These are phyloP conservation scores for Paraconiothyrium brasiliense DNA, from an alignment of 2,329 filamentous ascomycete species.

Conservation along the genomic window DNA sequence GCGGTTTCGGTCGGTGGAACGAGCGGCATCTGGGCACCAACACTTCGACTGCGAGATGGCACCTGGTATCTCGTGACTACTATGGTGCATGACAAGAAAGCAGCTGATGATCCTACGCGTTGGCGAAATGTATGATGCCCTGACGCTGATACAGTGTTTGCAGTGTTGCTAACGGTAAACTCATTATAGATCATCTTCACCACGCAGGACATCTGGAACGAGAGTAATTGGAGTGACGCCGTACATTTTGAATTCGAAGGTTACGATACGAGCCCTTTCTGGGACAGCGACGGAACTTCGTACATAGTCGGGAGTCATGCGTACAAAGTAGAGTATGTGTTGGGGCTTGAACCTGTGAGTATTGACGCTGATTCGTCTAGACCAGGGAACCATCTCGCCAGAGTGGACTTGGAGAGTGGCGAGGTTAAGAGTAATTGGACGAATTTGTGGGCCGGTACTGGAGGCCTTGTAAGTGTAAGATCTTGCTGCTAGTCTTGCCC, in stretches of 20 bases:
- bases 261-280: conserved; percentile 65
- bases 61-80: conserved; percentile 54
- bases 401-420: conserved; percentile 46
- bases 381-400: conserved; percentile 39
- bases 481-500: background rate
- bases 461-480: conserved; percentile 30
- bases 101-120: conserved; percentile 36
- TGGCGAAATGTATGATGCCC: conserved; percentile 50
- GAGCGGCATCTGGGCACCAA: conserved; percentile 54
- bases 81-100: conserved; percentile 42
- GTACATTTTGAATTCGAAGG: conserved; percentile 60
- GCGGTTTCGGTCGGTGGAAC: conserved; percentile 43
- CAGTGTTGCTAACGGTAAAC: background rate
- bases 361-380: conserved; percentile 16
- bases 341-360: background rate
- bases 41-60: conserved; percentile 52
- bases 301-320: conserved; percentile 55
- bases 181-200: conserved; percentile 54
- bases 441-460: conserved; percentile 50
- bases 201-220: conserved; percentile 55
- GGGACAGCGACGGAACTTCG: conserved; percentile 63
- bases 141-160: background rate
- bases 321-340: conserved; percentile 31
- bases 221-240: conserved; percentile 59
- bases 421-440: conserved; percentile 27